Evolutionary conservation across 495 filamentous ascomycete species (phyloP).

Genomic region (Bombardia bombarda): DNA sequence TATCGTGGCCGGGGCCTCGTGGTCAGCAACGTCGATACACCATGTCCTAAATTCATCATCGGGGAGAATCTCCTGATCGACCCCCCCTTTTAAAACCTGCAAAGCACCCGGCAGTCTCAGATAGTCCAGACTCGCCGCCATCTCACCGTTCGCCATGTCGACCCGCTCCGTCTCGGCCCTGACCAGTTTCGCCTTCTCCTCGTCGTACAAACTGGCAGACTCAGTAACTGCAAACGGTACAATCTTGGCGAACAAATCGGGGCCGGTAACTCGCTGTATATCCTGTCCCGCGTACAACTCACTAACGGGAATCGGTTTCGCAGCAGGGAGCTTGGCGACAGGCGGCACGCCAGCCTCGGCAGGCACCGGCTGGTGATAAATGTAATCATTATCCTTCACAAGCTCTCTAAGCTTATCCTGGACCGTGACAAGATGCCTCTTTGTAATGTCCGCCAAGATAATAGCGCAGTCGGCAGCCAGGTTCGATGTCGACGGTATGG

Average conservation of each 20-base stretch:
- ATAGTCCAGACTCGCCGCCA: conserved; percentile 93
- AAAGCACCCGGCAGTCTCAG: conserved; percentile 82
- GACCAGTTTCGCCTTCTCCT: conserved; percentile 95
- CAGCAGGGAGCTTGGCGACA: conserved; percentile 86
- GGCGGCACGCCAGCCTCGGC: conserved; percentile 70
- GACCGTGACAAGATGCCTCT: conserved; percentile 69
- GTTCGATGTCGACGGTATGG: conserved; percentile 74
- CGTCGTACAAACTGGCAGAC: conserved; percentile 92
- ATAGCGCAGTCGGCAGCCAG: conserved; percentile 69
- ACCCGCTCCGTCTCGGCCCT: conserved; percentile 90
- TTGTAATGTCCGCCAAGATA: conserved; percentile 69
- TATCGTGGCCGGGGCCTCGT: conserved; percentile 60
- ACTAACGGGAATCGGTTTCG: conserved; percentile 96
- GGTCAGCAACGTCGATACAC: conserved; percentile 84
- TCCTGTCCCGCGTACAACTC: conserved; percentile 96
- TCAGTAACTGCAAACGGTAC: conserved; percentile 95
- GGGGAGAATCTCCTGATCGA: conserved; percentile 79
- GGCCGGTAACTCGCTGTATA: conserved; percentile 92
- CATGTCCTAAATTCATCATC: conserved; percentile 88
- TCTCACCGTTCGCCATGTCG: conserved; percentile 84
- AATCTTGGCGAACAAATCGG: conserved; percentile 94
- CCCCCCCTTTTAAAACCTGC: conserved; percentile 85
- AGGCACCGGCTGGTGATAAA: conserved; percentile 90
- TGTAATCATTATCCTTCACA: conserved; percentile 93
- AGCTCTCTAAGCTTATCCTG: conserved; percentile 70